Conservation (phyloP, 805 yeast species). For the Priceomyces carsonii region DNA sequence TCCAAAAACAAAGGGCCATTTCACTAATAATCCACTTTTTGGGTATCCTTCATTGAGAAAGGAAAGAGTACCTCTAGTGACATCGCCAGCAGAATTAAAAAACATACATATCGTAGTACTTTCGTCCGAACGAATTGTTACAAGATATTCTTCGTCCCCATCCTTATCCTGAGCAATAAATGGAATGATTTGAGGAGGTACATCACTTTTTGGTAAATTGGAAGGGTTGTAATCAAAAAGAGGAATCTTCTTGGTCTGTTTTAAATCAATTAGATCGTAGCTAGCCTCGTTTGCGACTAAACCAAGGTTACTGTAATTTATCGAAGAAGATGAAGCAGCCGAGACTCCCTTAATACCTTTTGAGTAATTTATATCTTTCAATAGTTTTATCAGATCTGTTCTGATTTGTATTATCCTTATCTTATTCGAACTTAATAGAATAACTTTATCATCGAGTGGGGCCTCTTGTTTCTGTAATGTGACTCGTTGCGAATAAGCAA, state of each 20-base stretch:
- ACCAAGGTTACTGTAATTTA: constrained; percentile 29
- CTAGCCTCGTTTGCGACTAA: constrained; percentile 31
- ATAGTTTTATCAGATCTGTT: constrained; percentile 26
- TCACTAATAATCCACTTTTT: constrained; percentile 27
- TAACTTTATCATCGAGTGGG: constrained; percentile 24
- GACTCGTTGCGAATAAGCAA: constrained; percentile 7
- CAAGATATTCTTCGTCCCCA: constrained; percentile 30
- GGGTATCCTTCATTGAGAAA: constrained; percentile 41
- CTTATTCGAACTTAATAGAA: constrained; percentile 29
- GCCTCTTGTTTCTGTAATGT: constrained; percentile 5
- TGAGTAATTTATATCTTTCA: constrained; percentile 33
- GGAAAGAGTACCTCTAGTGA: constrained; percentile 41
- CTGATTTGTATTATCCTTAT: constrained; percentile 32
- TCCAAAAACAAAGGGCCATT: constrained; percentile 40
- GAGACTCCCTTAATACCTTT: constrained; percentile 28
- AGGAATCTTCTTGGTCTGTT: constrained; percentile 31
- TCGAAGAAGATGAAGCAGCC: constrained; percentile 23
- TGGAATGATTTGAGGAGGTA: constrained; percentile 25
- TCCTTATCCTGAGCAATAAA: constrained; percentile 18
- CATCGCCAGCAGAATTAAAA: constrained; percentile 38
- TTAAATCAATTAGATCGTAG: constrained; percentile 40
- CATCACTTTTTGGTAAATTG: constrained; percentile 3
- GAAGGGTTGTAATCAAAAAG: constrained; percentile 30
- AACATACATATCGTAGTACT: constrained; percentile 42
- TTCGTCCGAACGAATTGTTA: constrained; percentile 34